These are phyloP conservation scores for Aspergillus sp. DNA, from an alignment of 2,329 filamentous ascomycete genomes.

Conservation along the genomic window DNA sequence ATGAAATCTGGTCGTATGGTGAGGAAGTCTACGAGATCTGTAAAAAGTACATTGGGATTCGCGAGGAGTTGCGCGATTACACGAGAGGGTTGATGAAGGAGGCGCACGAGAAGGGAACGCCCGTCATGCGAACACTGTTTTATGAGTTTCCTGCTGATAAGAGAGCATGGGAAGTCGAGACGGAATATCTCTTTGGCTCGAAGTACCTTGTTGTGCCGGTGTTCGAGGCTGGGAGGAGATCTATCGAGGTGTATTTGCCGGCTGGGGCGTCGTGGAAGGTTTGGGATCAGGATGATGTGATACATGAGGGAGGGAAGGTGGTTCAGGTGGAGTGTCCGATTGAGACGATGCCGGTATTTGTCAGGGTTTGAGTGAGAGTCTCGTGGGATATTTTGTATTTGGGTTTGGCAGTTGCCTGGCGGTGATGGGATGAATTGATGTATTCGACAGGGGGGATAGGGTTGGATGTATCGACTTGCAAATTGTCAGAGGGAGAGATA, in stretches of 20 bases:
- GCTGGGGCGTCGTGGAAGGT: slow-evolving; percentile 48
- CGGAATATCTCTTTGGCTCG: slow-evolving; percentile 65
- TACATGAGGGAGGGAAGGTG: slow-evolving; percentile 42
- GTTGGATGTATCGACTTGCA: neutral
- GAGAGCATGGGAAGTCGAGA: slow-evolving; percentile 58
- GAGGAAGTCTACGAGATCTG: slow-evolving; percentile 62
- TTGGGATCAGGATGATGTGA: slow-evolving; percentile 37
- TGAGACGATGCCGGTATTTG: slow-evolving; percentile 53
- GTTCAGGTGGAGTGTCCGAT: slow-evolving; percentile 50
- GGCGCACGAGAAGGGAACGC: slow-evolving; percentile 61
- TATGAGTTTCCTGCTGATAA: slow-evolving; percentile 63
- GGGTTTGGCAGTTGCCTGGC: neutral
- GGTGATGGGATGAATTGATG: neutral
- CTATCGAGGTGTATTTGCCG: slow-evolving; percentile 57
- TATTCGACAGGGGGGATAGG: neutral
- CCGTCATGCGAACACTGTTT: slow-evolving; percentile 65
- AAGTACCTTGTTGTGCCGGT: slow-evolving; percentile 63
- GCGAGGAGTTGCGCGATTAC: slow-evolving; percentile 62
- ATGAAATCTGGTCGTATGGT: slow-evolving; percentile 68
- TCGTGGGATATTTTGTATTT: too few relatives aligned
- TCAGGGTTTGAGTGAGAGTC: slow-evolving; percentile 11
- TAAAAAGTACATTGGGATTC: slow-evolving; percentile 59
- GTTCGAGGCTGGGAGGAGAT: slow-evolving; percentile 50
- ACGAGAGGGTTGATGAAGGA: slow-evolving; percentile 60
- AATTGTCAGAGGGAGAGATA: neutral